Evolutionary conservation across 2,329 filamentous ascomycete genomes (phyloP).

Genomic region (Cercospora janseana): DNA sequence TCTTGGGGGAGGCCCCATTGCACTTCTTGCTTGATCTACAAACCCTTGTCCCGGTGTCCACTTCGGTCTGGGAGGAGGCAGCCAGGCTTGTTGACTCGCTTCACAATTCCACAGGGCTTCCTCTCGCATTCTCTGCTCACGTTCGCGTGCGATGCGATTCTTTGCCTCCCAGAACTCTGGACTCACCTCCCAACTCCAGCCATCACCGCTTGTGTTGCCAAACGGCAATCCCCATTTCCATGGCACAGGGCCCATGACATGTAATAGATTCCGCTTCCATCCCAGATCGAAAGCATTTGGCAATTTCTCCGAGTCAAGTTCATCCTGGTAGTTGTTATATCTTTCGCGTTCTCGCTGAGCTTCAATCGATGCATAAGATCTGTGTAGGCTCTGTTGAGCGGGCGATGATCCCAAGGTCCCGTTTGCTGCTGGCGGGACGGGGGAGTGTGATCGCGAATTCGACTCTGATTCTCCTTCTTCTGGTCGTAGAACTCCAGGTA

Average conservation of each 20-base stretch:
- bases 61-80: slow-evolving; percentile 19
- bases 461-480: slow-evolving; percentile 70
- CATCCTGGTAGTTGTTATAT: slow-evolving; percentile 81
- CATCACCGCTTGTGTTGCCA: slow-evolving; percentile 82
- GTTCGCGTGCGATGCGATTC: slow-evolving; percentile 53
- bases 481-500: slow-evolving; percentile 74
- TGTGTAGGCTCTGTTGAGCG: slow-evolving; percentile 45
- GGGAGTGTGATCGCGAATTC: slow-evolving; percentile 36
- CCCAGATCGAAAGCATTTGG: slow-evolving; percentile 94
- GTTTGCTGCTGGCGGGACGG: slow-evolving; percentile 10
- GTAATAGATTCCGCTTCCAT: slow-evolving; percentile 71
- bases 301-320: slow-evolving; percentile 80
- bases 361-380: slow-evolving; percentile 58
- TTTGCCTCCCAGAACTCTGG: slow-evolving; percentile 72
- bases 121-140: slow-evolving; percentile 39
- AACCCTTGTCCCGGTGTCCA: slow-evolving; percentile 38
- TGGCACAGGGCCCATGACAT: slow-evolving; percentile 75
- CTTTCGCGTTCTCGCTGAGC: slow-evolving; percentile 63
- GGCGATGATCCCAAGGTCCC: slow-evolving; percentile 39
- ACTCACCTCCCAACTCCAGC: slow-evolving; percentile 90
- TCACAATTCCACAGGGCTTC: slow-evolving; percentile 24
- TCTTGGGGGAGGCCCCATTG: slow-evolving; percentile 1
- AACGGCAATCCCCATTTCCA: slow-evolving; percentile 77
- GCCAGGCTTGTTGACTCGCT: slow-evolving; percentile 14
- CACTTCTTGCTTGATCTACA: slow-evolving; percentile 36